Evolutionary conservation across 148 eudicot species (phyloP), one percentile per base, ranked within the genome.

Genomic region (Fagopyrum esculentum): DNA sequence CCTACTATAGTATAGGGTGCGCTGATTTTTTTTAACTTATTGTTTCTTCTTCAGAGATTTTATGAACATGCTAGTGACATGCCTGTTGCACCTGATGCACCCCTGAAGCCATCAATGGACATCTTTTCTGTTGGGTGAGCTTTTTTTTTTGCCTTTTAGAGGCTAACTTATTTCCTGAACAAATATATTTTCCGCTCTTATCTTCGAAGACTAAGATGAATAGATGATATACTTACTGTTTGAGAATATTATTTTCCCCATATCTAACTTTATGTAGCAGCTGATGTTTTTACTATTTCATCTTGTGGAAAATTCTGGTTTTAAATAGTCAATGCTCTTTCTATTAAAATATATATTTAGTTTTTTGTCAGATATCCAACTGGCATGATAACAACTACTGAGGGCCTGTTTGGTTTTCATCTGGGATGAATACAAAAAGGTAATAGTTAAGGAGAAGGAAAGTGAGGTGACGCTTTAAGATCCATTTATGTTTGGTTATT

Each of bases 61-160:
- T 95, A 95, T 78, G 98, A 95, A 85, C 97, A 95, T 82, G 98
- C 92, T 77, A 87, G 89, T 83, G 98, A 90, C 85, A 78, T 82
- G 79, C 92, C 91, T 76, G 90, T 95, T 80, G 84, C 90, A 55
- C 85, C 90, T 59, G 97, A 91, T 84, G 91, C 91, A 57, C 86
- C 86, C n/a, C 79, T 95, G 75, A 85, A 86, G 83, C 96, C 97
- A 79, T 92, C 92, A 5, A 95, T 95, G 98, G 97, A 95, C 80
- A 90, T 95, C 80, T 95, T 95, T 74, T 81, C 97, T 70, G 98
- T 86, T 29, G 98, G 98, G 98, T 95, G 84, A 89, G 98, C 80
- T 75, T 57, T 70, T 22, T 70, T 22, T 29, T 68, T 73, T 57
- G 49, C 30, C 57, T 55, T 66, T 12, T 54, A 43, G 4, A 63